Conservation (phyloP, 176 grass and related monocot genomes). For the Oryza glaberrima region DNA sequence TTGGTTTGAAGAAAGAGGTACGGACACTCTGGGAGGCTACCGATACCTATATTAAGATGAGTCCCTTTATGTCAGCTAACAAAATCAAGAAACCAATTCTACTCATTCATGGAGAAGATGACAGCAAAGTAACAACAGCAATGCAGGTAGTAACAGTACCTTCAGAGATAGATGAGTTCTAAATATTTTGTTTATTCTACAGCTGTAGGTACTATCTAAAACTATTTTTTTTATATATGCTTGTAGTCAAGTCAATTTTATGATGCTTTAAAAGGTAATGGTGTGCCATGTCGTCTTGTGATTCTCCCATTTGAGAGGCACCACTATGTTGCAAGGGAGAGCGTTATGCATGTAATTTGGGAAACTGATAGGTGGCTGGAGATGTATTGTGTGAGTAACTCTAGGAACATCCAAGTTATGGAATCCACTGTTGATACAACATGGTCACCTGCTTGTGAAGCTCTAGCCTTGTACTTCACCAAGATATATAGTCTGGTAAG, state of each 20-base stretch:
- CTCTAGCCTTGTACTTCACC: slow-evolving; percentile 40
- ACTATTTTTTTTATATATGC: neutral
- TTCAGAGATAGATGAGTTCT: slow-evolving; percentile 26
- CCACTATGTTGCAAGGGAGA: slow-evolving; percentile 74
- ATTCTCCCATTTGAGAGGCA: slow-evolving; percentile 81
- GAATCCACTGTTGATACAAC: slow-evolving; percentile 36
- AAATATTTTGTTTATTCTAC: neutral
- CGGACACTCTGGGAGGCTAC: slow-evolving; percentile 89
- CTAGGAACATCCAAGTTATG: slow-evolving; percentile 33
- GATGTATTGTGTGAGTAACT: slow-evolving; percentile 64
- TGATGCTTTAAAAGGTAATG: slow-evolving; percentile 86
- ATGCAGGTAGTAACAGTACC: slow-evolving; percentile 66
- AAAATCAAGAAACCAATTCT: slow-evolving; percentile 88
- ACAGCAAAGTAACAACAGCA: slow-evolving; percentile 78
- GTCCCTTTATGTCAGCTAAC: slow-evolving; percentile 87
- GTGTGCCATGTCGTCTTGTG: slow-evolving; percentile 67
- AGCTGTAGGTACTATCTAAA: slow-evolving; percentile 14
- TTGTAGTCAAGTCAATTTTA: slow-evolving; percentile 81
- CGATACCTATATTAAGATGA: slow-evolving; percentile 77
- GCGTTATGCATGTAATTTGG: slow-evolving; percentile 91
- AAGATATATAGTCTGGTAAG: slow-evolving; percentile 65
- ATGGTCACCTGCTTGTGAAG: slow-evolving; percentile 48
- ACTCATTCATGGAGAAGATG: slow-evolving; percentile 86
- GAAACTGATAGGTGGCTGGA: slow-evolving; percentile 84
- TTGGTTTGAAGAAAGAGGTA: slow-evolving; percentile 64